These are phyloP conservation scores for Neofusicoccum umdonicola DNA, from an alignment of 2,329 filamentous ascomycete species.

Conservation along the genomic window DNA sequence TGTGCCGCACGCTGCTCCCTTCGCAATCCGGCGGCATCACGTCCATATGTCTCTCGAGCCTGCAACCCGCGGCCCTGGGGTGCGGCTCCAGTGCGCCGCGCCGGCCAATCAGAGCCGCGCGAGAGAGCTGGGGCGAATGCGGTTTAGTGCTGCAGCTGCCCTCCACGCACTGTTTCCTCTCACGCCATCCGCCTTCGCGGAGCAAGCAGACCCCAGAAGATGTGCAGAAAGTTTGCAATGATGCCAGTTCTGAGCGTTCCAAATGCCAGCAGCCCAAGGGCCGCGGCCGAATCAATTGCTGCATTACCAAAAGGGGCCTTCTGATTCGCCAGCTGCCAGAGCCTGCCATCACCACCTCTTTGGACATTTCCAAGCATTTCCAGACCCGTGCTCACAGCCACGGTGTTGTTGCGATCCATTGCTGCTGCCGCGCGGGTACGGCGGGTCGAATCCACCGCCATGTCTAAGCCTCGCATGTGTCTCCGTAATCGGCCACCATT, in stretches of 20 bases:
- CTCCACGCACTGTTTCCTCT: neutral
- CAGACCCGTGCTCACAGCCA: neutral
- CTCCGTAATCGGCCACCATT: conserved; percentile 4
- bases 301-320: conserved; percentile 1
- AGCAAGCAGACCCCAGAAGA: neutral
- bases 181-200: neutral
- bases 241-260: neutral
- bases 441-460: neutral
- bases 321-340: conserved; percentile 2
- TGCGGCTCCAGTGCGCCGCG: neutral
- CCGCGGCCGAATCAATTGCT: neutral
- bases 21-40: neutral
- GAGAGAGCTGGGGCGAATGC: conserved; percentile 6
- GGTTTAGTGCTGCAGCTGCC: conserved; percentile 1
- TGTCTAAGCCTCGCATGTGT: neutral
- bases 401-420: neutral
- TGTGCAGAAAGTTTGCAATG: neutral
- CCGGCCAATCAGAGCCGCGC: conserved; percentile 8
- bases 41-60: neutral
- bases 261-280: neutral
- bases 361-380: neutral
- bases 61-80: neutral
- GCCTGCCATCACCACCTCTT: neutral
- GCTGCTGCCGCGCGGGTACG: neutral
- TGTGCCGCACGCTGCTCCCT: neutral